phyloP scores from a whole-genome alignment of 208 protist species.

The Crithidia thermophila region DNA sequence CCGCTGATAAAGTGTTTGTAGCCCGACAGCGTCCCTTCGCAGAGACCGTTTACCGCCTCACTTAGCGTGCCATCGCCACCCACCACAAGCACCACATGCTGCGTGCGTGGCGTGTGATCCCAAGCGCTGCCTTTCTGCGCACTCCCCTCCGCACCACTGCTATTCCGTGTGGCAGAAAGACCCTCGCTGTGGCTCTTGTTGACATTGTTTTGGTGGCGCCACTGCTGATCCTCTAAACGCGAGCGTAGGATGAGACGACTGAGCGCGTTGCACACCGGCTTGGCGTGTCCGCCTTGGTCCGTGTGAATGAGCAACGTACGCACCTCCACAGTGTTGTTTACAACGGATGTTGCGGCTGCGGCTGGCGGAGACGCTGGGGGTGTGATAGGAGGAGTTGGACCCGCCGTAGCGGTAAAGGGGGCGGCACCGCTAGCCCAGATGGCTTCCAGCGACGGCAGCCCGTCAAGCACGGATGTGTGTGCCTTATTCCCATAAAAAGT shows the following conservation, averaged over 20 bases:
- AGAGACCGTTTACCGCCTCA: slow-evolving; percentile 80
- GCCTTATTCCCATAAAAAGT: too few relatives aligned
- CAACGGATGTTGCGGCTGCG: background rate
- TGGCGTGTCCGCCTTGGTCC: slow-evolving; percentile 17
- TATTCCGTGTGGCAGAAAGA: too few relatives aligned
- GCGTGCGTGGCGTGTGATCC: slow-evolving; percentile 12
- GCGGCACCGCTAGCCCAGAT: slow-evolving; percentile 11
- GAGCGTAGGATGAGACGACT: slow-evolving; percentile 20
- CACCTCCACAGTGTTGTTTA: background rate
- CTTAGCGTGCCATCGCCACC: slow-evolving; percentile 85
- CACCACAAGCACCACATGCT: slow-evolving; percentile 51
- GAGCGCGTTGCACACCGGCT: slow-evolving; percentile 16
- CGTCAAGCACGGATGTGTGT: too few relatives aligned
- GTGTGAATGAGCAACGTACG: slow-evolving; percentile 25
- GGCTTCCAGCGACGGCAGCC: background rate
- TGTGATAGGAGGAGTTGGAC: slow-evolving; percentile 7
- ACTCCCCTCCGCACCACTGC: background rate
- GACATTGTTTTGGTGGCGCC: background rate
- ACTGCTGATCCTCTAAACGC: slow-evolving; percentile 2
- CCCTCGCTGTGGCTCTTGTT: background rate
- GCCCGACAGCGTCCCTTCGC: slow-evolving; percentile 46
- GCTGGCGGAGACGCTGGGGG: slow-evolving; percentile 6
- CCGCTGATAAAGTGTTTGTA: slow-evolving; percentile 13
- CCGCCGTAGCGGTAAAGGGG: background rate
- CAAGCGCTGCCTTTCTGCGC: too few relatives aligned